Conservation (phyloP, 2,329 filamentous ascomycete species). For the Macrophomina pseudophaseolina region DNA sequence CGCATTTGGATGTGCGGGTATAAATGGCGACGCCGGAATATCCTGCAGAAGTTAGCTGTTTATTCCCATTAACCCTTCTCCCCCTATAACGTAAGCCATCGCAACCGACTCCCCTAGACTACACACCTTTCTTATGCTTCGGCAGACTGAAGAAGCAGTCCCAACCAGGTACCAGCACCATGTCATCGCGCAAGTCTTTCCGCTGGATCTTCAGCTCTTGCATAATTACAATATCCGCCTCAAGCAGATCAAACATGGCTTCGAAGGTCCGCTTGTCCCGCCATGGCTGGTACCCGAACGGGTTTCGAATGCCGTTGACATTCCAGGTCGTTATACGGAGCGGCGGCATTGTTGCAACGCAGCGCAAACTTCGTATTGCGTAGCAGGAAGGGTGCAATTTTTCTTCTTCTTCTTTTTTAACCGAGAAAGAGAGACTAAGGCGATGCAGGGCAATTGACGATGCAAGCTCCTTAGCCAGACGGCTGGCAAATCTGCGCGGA, state of each 20-base stretch:
- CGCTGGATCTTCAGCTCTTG: conserved; percentile 96
- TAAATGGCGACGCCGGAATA: conserved; percentile 97
- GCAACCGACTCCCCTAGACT: not conserved
- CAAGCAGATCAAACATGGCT: conserved; percentile 91
- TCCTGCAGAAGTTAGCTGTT: conserved; percentile 56
- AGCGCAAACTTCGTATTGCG: not conserved
- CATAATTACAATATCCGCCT: conserved; percentile 91
- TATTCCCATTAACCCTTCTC: not conserved
- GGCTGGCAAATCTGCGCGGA: not conserved
- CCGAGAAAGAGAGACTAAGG: not conserved
- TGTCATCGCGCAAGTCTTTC: conserved; percentile 90
- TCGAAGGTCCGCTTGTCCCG: conserved; percentile 52
- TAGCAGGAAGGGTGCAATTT: not conserved
- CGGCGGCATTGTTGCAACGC: conserved; percentile 45
- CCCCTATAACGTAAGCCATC: not conserved
- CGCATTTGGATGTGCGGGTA: conserved; percentile 83
- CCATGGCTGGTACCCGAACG: conserved; percentile 61
- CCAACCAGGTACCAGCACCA: conserved; percentile 94
- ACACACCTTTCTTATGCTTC: conserved; percentile 84
- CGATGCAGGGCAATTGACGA: not conserved
- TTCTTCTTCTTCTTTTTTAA: too few relatives aligned
- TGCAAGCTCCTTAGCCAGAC: not conserved
- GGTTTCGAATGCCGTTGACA: conserved; percentile 60
- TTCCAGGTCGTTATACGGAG: conserved; percentile 74
- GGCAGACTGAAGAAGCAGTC: conserved; percentile 95